These are phyloP conservation scores for Rhinocladiella mackenziei DNA, from an alignment of 2,329 filamentous ascomycete genomes.

Conservation along the genomic window DNA sequence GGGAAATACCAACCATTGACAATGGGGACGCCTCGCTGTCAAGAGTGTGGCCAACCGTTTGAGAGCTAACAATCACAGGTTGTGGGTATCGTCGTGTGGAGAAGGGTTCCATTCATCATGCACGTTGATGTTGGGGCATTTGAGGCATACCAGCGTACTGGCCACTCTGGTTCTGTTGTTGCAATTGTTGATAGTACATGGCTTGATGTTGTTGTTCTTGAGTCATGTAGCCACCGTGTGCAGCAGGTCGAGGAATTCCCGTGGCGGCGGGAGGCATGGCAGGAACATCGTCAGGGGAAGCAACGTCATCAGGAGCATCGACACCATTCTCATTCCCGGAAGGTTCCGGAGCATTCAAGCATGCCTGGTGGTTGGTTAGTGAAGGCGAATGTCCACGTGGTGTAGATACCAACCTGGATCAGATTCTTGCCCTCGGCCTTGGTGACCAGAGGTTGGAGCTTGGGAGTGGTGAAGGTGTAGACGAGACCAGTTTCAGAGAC, in stretches of 20 bases:
- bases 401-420: constrained; percentile 63
- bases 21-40: constrained; percentile 2
- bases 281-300: constrained; percentile 86
- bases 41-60: constrained; percentile 3
- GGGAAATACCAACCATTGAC: neutral
- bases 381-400: neutral
- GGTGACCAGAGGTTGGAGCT: constrained; percentile 94
- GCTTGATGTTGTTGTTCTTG: constrained; percentile 68
- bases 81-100: constrained; percentile 21
- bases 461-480: constrained; percentile 97
- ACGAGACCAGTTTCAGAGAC: constrained; percentile 96
- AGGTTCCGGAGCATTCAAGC: constrained; percentile 92
- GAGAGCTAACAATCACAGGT: constrained; percentile 6
- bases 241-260: constrained; percentile 56
- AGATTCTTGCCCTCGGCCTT: constrained; percentile 99
- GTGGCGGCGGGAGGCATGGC: constrained; percentile 67
- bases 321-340: constrained; percentile 77
- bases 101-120: constrained; percentile 13
- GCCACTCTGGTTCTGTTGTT: constrained; percentile 62
- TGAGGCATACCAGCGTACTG: constrained; percentile 73
- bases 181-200: constrained; percentile 78
- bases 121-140: constrained; percentile 77
- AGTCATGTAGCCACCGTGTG: constrained; percentile 68
- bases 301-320: constrained; percentile 70
- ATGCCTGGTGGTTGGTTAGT: constrained; percentile 62